These are phyloP conservation scores for Neofusicoccum kwambonambiense DNA, from an alignment of 2,329 filamentous ascomycete species.

Conservation along the genomic window DNA sequence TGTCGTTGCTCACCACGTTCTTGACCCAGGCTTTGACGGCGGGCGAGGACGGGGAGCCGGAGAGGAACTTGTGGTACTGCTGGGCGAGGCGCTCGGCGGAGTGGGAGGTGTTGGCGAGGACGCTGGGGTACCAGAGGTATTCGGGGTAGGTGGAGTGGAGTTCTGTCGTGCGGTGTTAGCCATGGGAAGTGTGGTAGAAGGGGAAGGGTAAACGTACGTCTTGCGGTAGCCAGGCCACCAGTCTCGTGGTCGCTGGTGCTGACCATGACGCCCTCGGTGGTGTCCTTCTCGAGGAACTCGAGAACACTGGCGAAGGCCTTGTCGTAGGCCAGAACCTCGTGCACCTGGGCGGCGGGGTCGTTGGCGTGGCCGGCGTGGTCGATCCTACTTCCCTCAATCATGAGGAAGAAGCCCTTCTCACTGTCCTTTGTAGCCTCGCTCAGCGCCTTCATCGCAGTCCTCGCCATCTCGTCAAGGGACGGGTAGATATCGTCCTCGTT, in stretches of 20 bases:
- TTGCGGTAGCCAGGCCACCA: slow-evolving; percentile 78
- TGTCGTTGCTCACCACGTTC: slow-evolving; percentile 64
- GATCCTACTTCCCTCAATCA: slow-evolving; percentile 96
- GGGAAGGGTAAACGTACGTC: slow-evolving; percentile 55
- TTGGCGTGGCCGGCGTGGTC: slow-evolving; percentile 80
- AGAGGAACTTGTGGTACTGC: slow-evolving; percentile 62
- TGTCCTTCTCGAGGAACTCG: slow-evolving; percentile 75
- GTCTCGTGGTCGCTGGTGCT: slow-evolving; percentile 96
- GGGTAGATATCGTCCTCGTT: slow-evolving; percentile 79
- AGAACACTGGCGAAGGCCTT: slow-evolving; percentile 77
- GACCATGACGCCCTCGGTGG: slow-evolving; percentile 76
- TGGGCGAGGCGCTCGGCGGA: slow-evolving; percentile 68
- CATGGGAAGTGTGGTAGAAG: neutral
- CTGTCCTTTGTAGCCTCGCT: slow-evolving; percentile 77
- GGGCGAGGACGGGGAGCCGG: slow-evolving; percentile 28
- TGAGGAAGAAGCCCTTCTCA: slow-evolving; percentile 94
- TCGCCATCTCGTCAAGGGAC: slow-evolving; percentile 86
- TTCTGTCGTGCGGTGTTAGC: slow-evolving; percentile 39
- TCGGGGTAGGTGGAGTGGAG: slow-evolving; percentile 62
- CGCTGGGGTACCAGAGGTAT: slow-evolving; percentile 78
- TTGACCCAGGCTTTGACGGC: slow-evolving; percentile 60
- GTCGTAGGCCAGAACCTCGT: slow-evolving; percentile 95
- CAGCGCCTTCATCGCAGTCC: slow-evolving; percentile 75
- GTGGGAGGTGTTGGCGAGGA: slow-evolving; percentile 76
- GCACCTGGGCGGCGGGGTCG: slow-evolving; percentile 57